Evolutionary conservation across 2,329 filamentous ascomycete species (phyloP), one percentile per base, ranked within the genome.

Genomic region (Neocatenulostroma microsporum): DNA sequence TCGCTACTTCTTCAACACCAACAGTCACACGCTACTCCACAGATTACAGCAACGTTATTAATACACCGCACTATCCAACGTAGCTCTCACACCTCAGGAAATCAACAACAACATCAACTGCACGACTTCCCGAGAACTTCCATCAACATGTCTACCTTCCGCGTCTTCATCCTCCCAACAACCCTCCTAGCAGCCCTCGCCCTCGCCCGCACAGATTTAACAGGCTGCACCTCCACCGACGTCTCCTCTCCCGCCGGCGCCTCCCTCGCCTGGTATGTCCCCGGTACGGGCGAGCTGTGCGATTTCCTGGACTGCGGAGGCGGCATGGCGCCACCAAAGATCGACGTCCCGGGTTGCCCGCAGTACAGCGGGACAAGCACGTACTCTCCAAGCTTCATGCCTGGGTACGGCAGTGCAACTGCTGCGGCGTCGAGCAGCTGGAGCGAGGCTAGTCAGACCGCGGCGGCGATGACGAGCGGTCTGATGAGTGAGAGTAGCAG

Each of bases 261-360:
- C 28, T 70, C 66, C 37, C 42, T 69, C 30, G 58, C 76, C 50
- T 82, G 68, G 66, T 81, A 75, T 57, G 70, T 79, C 36, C 77
- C 76, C 2, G 75, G 62, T 47, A 75, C 71, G 13, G 76, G 77
- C 54, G 77, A 82, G 63, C 64, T 82, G 54, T 82, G 79, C 68
- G 64, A 66, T 9, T 53, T 74, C 43, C 67, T 78, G 47, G 78
- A 82, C 69, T 82, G 79, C 59, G 78, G 79, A 40, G 79, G 79
- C 46, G 79, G 78, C 37, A 68, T 72, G 30, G 79, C 77, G 7
- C 75, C 78, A 3, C 72, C 76, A 42, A 81, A 53, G 64, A 75
- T 72, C 12, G 71, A 68, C 18, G 71, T 77, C 15, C 78, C 78
- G 1, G 78, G 78, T 2, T 83, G 79, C 51, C 51, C 58, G 2